A percentile compares a stretch with the other conserved stretches of the same genome.
Conservation (phyloP, 192 early-diverging fungal species). For the Coemansia brasiliensis region DNA sequence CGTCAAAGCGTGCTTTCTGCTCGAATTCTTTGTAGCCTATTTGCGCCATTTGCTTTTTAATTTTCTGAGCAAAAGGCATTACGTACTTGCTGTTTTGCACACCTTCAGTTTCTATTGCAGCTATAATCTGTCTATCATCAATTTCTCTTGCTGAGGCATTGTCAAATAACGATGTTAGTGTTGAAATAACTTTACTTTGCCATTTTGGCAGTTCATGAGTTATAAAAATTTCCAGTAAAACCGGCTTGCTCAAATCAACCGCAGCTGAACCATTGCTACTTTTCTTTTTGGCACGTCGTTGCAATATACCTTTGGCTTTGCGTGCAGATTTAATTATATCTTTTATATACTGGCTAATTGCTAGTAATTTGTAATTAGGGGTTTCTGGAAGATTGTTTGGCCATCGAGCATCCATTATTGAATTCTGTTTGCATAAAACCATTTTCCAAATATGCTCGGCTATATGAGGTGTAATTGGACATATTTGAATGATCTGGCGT, state of each 20-base stretch:
- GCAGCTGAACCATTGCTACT: conserved; percentile 59
- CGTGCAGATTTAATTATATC: conserved; percentile 73
- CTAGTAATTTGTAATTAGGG: conserved; percentile 71
- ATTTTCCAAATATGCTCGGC: conserved; percentile 86
- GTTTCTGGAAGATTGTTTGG: conserved; percentile 57
- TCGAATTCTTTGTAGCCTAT: conserved; percentile 74
- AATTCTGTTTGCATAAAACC: conserved; percentile 70
- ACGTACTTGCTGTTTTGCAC: conserved; percentile 91
- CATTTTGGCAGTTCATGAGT: conserved; percentile 87
- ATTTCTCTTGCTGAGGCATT: conserved; percentile 60
- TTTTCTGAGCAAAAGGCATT: conserved; percentile 93
- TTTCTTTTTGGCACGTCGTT: conserved; percentile 77
- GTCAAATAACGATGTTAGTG: conserved; percentile 61
- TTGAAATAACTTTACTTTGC: conserved; percentile 74
- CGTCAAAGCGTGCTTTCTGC: conserved; percentile 78
- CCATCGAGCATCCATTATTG: conserved; percentile 73
- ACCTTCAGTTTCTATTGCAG: conserved; percentile 63
- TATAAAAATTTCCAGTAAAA: conserved; percentile 76
- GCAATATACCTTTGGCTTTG: conserved; percentile 64
- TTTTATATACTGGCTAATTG: conserved; percentile 78
- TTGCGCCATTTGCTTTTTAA: conserved; percentile 78
- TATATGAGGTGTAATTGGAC: conserved; percentile 94
- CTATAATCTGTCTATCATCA: conserved; percentile 74
- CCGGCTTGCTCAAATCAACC: conserved; percentile 63
- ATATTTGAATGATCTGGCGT: conserved; percentile 79